A percentile compares a stretch with the other conserved stretches of the same genome.
Evolutionary conservation across 2,329 filamentous ascomycete species (phyloP).

Genomic region (Tolypocladium album): DNA sequence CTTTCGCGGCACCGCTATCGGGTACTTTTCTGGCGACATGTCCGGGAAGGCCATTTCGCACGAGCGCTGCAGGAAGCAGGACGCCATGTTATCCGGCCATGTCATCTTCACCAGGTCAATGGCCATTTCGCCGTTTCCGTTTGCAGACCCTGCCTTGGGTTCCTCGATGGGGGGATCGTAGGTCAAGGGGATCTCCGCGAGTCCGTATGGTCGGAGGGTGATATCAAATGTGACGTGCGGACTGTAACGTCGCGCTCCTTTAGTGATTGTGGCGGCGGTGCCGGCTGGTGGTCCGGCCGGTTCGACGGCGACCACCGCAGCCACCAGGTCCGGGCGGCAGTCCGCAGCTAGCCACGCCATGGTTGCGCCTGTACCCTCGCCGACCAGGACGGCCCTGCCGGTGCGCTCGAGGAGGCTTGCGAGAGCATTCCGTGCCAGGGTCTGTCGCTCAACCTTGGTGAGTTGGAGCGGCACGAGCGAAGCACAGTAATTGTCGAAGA

Average conservation of each 20-base stretch:
- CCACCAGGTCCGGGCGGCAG: constrained; percentile 32
- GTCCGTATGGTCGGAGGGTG: constrained; percentile 23
- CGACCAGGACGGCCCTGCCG: constrained; percentile 31
- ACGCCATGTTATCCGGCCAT: background rate
- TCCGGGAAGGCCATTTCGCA: background rate
- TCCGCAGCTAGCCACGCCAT: constrained; percentile 39
- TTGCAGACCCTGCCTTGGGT: background rate
- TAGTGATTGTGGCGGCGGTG: background rate
- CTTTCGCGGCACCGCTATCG: constrained; percentile 15
- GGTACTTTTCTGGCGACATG: background rate
- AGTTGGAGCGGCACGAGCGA: constrained; percentile 25
- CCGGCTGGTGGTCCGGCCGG: constrained; percentile 41
- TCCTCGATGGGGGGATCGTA: constrained; percentile 24
- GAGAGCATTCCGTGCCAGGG: constrained; percentile 22
- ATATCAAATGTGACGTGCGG: constrained; percentile 14
- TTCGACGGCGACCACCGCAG: constrained; percentile 39
- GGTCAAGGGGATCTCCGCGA: constrained; percentile 29
- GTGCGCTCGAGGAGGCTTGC: constrained; percentile 29
- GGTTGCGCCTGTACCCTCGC: constrained; percentile 37
- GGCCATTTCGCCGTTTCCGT: background rate
- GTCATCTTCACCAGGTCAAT: background rate
- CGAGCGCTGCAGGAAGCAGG: constrained; percentile 11
- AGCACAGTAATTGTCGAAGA: constrained; percentile 37
- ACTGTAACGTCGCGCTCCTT: constrained; percentile 6
- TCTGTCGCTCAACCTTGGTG: constrained; percentile 18